phyloP scores from a whole-genome alignment of 352 stramenopile species.

The Pelagophyceae sp. region DNA sequence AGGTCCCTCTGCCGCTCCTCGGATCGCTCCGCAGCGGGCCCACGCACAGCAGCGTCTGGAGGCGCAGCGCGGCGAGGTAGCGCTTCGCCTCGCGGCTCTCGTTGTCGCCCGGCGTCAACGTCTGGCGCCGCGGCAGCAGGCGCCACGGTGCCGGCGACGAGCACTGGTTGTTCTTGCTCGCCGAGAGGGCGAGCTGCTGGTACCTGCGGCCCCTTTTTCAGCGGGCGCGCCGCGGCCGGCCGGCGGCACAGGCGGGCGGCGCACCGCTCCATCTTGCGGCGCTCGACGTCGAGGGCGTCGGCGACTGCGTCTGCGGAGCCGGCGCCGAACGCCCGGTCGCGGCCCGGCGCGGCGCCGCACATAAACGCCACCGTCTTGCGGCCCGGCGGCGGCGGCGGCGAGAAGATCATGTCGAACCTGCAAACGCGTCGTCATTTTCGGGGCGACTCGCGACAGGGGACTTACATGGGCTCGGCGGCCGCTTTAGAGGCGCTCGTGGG shows the following conservation, averaged over 20 bases:
- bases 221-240: too few species aligned
- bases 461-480: too few species aligned
- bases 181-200: neutral
- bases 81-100: conserved; percentile 10
- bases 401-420: neutral
- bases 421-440: neutral
- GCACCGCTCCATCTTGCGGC: neutral
- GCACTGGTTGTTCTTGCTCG: neutral
- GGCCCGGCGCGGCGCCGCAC: neutral
- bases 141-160: neutral
- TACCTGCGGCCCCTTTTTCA: neutral
- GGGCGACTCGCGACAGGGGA: too few species aligned
- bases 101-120: neutral
- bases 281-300: neutral
- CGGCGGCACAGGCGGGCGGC: neutral
- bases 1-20: too few species aligned
- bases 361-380: neutral
- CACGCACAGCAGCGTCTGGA: conserved; percentile 16
- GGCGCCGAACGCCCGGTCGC: neutral
- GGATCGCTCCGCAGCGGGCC: neutral
- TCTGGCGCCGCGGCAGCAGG: neutral
- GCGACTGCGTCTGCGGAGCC: neutral
- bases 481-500: too few species aligned
- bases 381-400: too few species aligned
- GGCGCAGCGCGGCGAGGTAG: neutral